Base-by-base conservation (phyloP, 1,284 basidiomycete genomes). In the Cutaneotrichosporon daszewskae region DNA sequence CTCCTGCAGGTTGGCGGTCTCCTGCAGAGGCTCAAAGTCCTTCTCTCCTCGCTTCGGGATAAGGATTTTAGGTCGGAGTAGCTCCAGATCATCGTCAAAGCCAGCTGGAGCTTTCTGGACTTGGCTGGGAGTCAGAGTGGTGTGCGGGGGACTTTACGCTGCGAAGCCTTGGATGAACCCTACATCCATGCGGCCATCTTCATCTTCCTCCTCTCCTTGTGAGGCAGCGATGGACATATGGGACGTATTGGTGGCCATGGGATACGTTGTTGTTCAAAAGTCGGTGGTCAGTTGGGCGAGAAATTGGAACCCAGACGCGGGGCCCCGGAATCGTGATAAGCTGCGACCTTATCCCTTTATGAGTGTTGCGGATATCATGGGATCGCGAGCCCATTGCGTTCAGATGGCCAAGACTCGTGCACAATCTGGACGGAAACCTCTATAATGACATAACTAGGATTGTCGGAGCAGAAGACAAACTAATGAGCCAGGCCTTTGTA, bases 21-120 rank as follows among this genome's bases (percentile, higher is more conserved):
- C 72, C 51, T 46, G 60, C 71, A 55, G 77, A 69, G 94, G 94
- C 67, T 97, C 92, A 57, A 92, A 97, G 58, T 95, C 90, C 66
- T 96, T 95, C 68, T 95, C 91, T 4, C 91, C 91, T 22, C 91
- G 79, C 67, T 87, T 91, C 10, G 91, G 91, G 42, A 95, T 92
- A 7, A 78, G 46, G 25, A 73, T 66, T 40, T 63, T 64, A 12
- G 51, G 26, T n/a, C 61, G 50, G 5, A 50, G 13, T 2, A 34
- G 43, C 8, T 47, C 37, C 0, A 33, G 32, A 12, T 39, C 51
- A 6, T 53, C 51, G 4, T 42, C 40, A 3, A 51, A 41, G 14
- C 54, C 52, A 2, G 42, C 23, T 12, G 68, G 68, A 9, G 58
- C 48, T 22, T 59, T 62, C 43, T 68, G 66, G 29, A 69, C 58